Base-by-base conservation (phyloP, 2,329 filamentous ascomycete genomes). In the Thermoascus crustaceus region DNA sequence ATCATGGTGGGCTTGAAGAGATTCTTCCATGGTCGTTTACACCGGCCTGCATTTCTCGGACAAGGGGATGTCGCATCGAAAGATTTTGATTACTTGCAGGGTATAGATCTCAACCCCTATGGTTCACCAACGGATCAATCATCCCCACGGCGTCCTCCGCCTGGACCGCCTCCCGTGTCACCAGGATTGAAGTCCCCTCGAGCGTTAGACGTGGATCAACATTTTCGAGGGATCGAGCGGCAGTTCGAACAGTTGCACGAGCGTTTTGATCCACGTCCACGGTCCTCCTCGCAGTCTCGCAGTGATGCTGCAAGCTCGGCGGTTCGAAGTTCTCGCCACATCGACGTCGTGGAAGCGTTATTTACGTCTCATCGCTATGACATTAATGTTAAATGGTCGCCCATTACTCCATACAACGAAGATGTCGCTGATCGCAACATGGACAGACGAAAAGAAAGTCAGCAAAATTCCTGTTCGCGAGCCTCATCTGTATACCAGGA, bases 351-450 rank as follows among this genome's bases (percentile, higher is more conserved):
- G 13, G 59, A 62, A 39, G 61, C 62, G 8, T 35, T 63, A n/a
- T 55, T 52, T 33, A 51, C 54, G n/a, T 47, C 53, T 1, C 55
- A 63, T 31, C 51, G 49, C 4, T 44, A 53, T 22, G 56, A 49
- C 22, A 44, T 47, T 18, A 37, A 38, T 30, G 27, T 48, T n/a
- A 42, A 27, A 9, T 36, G 57, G 18, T 57, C 58, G 7, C 56
- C 58, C 3, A 49, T 47, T 4, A 53, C 47, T 11, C 56, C 57
- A 7, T 66, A 61, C 42, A 66, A 66, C 30, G 62, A 66, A 46
- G 59, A 66, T 43, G 50, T 66, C 34, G 62, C 62, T 4, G 62
- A 66, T 39, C 58, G 62, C 16, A 66, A 66, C 34, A 61, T 64
- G 45, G 45, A 4, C 48, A 50, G 32, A 38, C 43, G 41, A 17